Base-by-base conservation (phyloP, 2,329 filamentous ascomycete species). In the Colletotrichum zoysiae region DNA sequence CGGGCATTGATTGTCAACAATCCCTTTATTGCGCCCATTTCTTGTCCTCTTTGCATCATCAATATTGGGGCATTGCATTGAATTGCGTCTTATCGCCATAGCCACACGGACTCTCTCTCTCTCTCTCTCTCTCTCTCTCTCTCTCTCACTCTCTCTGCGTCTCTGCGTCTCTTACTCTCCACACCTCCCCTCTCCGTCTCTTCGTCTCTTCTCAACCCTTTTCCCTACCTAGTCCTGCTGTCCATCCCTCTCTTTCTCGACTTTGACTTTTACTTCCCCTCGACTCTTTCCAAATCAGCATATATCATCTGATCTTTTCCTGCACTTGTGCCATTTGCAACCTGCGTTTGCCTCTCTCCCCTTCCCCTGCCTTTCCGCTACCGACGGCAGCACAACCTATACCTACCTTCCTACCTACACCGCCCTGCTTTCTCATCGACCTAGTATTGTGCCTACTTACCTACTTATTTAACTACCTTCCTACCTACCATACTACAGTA, bases 281-380 rank as follows among this genome's bases (percentile, higher is more conserved):
- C 33, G 46, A 48, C 20, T 48, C 46, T 40, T 33, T 58, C 18
- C 44, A 20, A 64, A 20, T 38, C 62, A 64, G 65, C 65, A 60
- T 70, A 69, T 56, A 69, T 59, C 70, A 42, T 72, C 70, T 65
- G 70, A 72, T 72, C 60, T 72, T 72, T 53, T 48, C 66, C 66
- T 63, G 44, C 35, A 58, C 42, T 44, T 63, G 66, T 38, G 35
- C 53, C 65, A 12, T 58, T 35, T 44, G 58, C 30, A 44, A 16
- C 38, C 42, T 66, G 35, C 16, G 38, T 7, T 5, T 30, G 30
- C 16, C 40, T 16, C 18, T 7, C 16, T 16, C 16, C 18, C 40
- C 26, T 38, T 16, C n/a, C 46, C 55, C 65, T 68, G 59, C n/a
- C 38, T 60, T 42, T 14, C 59, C 44, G 40, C 55, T 70, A 44